These are phyloP conservation scores for Dipteronia sinensis DNA, from an alignment of 345 rosid genomes.

Conservation along the genomic window DNA sequence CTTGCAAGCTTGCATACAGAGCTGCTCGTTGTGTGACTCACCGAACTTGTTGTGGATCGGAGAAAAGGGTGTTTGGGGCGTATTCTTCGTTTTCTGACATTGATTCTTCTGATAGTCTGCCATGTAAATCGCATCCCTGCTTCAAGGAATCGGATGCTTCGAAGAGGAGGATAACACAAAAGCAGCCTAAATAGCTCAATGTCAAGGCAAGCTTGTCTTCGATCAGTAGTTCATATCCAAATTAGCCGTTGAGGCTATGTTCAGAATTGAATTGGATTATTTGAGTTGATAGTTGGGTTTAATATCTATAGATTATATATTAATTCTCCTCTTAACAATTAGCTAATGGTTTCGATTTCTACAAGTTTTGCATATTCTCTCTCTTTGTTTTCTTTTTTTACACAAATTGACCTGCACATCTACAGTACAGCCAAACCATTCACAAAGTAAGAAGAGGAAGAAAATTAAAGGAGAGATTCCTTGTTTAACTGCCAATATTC, in stretches of 20 bases:
- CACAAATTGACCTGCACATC: background rate
- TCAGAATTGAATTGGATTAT: background rate
- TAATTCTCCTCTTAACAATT: background rate
- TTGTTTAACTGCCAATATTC: background rate
- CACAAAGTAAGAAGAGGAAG: background rate
- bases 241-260: background rate
- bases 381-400: background rate
- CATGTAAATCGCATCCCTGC: slow-evolving; percentile 8
- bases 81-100: slow-evolving; percentile 84
- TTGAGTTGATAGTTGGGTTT: background rate
- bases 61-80: slow-evolving; percentile 37
- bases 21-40: slow-evolving; percentile 30
- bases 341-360: background rate
- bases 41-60: slow-evolving; percentile 37
- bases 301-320: background rate
- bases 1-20: slow-evolving; percentile 59
- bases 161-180: slow-evolving; percentile 9
- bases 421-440: background rate
- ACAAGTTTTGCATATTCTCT: background rate
- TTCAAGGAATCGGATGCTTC: slow-evolving; percentile 1
- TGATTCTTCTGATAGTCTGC: slow-evolving; percentile 41
- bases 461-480: background rate
- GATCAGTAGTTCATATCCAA: background rate
- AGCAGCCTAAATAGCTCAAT: slow-evolving; percentile 1
- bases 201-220: background rate